These are phyloP conservation scores for Pyracantha coccinea DNA, from an alignment of 331 rosid species.

Conservation along the genomic window DNA sequence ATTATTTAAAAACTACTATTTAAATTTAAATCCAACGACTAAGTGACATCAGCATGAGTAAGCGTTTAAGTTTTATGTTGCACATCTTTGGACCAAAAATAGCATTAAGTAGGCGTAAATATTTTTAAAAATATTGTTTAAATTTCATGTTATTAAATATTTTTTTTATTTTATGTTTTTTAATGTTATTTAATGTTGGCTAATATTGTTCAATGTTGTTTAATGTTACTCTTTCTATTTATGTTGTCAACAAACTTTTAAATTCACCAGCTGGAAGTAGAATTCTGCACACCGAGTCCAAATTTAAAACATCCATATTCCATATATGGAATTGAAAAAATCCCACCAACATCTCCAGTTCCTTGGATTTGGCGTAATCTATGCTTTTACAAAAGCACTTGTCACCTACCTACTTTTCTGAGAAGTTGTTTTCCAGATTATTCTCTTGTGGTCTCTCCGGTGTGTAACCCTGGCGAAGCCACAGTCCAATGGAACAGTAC, in stretches of 20 bases:
- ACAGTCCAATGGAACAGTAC: slow-evolving; percentile 3
- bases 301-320: too few relatives aligned
- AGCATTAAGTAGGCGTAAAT: too few relatives aligned
- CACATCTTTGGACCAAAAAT: too few relatives aligned
- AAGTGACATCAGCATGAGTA: too few relatives aligned
- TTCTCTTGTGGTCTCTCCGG: background rate
- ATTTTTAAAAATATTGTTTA: too few relatives aligned
- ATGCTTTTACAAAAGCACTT: background rate
- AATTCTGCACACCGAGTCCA: background rate
- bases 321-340: background rate
- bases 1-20: too few relatives aligned
- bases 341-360: background rate
- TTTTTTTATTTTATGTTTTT: too few relatives aligned
- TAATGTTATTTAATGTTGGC: too few relatives aligned
- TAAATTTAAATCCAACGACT: too few relatives aligned
- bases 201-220: too few relatives aligned
- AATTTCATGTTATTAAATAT: too few relatives aligned
- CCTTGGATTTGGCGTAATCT: slow-evolving; percentile 3
- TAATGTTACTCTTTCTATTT: background rate
- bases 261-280: slow-evolving; percentile 21
- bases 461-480: slow-evolving; percentile 26
- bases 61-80: too few relatives aligned
- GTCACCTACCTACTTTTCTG: background rate
- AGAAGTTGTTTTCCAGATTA: background rate
- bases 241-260: slow-evolving; percentile 21